These are phyloP conservation scores for Boletus sp. DNA, from an alignment of 768 basidiomycete genomes.

Conservation along the genomic window DNA sequence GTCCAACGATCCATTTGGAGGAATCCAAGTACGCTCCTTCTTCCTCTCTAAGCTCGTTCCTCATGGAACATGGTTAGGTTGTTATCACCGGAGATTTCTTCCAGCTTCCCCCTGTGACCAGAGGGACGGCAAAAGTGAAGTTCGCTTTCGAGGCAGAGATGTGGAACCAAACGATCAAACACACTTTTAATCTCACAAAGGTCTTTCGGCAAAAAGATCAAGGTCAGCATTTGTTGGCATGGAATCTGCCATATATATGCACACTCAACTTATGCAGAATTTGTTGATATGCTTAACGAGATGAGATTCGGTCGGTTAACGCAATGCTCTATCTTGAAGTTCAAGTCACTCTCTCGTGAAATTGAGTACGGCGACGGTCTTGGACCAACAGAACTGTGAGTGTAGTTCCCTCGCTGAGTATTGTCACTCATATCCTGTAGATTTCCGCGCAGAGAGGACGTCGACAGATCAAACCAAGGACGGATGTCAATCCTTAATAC, in stretches of 20 bases:
- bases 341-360: constrained; percentile 66
- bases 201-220: constrained; percentile 95
- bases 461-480: constrained; percentile 75
- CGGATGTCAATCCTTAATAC: constrained; percentile 65
- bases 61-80: constrained; percentile 44
- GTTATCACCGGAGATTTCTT: constrained; percentile 98
- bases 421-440: constrained; percentile 38
- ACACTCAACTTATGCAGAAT: constrained; percentile 49
- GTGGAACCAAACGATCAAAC: constrained; percentile 73
- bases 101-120: constrained; percentile 91
- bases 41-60: not conserved
- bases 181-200: constrained; percentile 90
- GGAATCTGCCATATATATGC: not conserved
- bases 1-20: constrained; percentile 78
- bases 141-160: constrained; percentile 89
- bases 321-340: constrained; percentile 61
- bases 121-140: constrained; percentile 55
- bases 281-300: constrained; percentile 96
- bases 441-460: constrained; percentile 90
- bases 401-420: constrained; percentile 1
- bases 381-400: constrained; percentile 87
- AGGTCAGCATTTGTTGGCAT: constrained; percentile 44
- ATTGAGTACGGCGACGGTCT: constrained; percentile 79
- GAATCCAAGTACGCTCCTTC: constrained; percentile 67
- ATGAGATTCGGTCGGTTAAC: constrained; percentile 89